These are phyloP conservation scores for Aspergillus hiratsukae DNA, from an alignment of 2,329 filamentous ascomycete species.

Conservation along the genomic window DNA sequence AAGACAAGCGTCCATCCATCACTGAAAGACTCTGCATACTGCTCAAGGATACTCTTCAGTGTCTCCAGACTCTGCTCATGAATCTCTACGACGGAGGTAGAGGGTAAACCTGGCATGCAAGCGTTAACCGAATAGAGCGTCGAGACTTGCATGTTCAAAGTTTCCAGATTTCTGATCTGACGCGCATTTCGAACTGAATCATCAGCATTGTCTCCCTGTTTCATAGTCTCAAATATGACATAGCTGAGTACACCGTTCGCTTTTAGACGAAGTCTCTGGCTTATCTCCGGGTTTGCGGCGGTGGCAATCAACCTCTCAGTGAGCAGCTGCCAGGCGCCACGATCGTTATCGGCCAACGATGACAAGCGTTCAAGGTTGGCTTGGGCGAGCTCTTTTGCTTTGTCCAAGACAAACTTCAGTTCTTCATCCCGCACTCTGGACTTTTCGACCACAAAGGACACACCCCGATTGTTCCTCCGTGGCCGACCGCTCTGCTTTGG, in stretches of 20 bases:
- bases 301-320: conserved; percentile 51
- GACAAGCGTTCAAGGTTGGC: conserved; percentile 74
- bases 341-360: conserved; percentile 55
- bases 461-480: conserved; percentile 36
- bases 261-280: conserved; percentile 37
- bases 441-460: conserved; percentile 39
- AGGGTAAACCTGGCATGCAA: conserved; percentile 53
- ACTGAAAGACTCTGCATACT: conserved; percentile 77
- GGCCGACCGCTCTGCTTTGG: conserved; percentile 24
- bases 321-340: conserved; percentile 73
- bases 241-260: conserved; percentile 60
- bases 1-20: conserved; percentile 85
- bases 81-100: conserved; percentile 68
- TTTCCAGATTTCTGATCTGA: conserved; percentile 67
- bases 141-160: conserved; percentile 58
- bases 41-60: conserved; percentile 76
- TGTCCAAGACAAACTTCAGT: conserved; percentile 59
- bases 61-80: conserved; percentile 76
- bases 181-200: conserved; percentile 54
- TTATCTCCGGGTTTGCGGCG: conserved; percentile 34
- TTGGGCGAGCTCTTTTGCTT: conserved; percentile 66
- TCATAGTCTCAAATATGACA: conserved; percentile 42
- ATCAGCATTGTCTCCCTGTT: conserved; percentile 32
- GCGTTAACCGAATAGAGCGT: conserved; percentile 54
- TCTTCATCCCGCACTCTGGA: conserved; percentile 42